These are phyloP conservation scores for Claviceps humidiphila DNA, from an alignment of 2,329 filamentous ascomycete species.

Conservation along the genomic window DNA sequence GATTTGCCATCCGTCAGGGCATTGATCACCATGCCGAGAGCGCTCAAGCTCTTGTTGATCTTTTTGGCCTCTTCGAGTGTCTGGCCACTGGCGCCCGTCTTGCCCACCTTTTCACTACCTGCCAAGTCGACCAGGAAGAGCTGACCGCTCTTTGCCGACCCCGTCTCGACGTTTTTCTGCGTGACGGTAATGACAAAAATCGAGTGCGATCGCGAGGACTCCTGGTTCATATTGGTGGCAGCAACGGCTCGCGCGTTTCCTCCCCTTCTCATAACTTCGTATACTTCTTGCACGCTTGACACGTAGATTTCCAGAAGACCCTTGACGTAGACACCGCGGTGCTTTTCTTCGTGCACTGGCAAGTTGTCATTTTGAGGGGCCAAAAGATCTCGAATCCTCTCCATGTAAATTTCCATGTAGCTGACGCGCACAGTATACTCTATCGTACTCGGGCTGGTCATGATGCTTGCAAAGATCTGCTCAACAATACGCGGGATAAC, in stretches of 20 bases:
- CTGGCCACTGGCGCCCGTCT: slow-evolving; percentile 94
- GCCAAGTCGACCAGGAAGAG: slow-evolving; percentile 96
- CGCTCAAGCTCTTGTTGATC: slow-evolving; percentile 99
- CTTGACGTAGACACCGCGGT: slow-evolving; percentile 90
- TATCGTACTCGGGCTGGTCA: slow-evolving; percentile 82
- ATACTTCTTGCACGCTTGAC: slow-evolving; percentile 88
- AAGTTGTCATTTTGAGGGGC: slow-evolving; percentile 91
- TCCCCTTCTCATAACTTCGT: slow-evolving; percentile 90
- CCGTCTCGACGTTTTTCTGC: slow-evolving; percentile 95
- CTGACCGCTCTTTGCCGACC: slow-evolving; percentile 89
- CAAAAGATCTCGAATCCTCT: slow-evolving; percentile 86
- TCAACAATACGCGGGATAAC: slow-evolving; percentile 95
- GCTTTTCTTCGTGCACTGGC: slow-evolving; percentile 96
- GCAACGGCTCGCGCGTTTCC: slow-evolving; percentile 82
- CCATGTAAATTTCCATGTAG: slow-evolving; percentile 99
- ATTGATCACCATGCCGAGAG: slow-evolving; percentile 98
- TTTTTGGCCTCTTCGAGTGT: slow-evolving; percentile 98
- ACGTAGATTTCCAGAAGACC: slow-evolving; percentile 91
- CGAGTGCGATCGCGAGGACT: slow-evolving; percentile 94
- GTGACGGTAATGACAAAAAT: slow-evolving; percentile 96
- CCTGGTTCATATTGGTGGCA: slow-evolving; percentile 97
- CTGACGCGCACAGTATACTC: slow-evolving; percentile 98
- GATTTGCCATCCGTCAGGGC: slow-evolving; percentile 94
- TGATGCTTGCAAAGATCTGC: slow-evolving; percentile 92
- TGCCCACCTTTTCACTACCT: slow-evolving; percentile 95